Base-by-base conservation (phyloP, 495 filamentous ascomycete genomes). In the Chaetomidium leptoderma region DNA sequence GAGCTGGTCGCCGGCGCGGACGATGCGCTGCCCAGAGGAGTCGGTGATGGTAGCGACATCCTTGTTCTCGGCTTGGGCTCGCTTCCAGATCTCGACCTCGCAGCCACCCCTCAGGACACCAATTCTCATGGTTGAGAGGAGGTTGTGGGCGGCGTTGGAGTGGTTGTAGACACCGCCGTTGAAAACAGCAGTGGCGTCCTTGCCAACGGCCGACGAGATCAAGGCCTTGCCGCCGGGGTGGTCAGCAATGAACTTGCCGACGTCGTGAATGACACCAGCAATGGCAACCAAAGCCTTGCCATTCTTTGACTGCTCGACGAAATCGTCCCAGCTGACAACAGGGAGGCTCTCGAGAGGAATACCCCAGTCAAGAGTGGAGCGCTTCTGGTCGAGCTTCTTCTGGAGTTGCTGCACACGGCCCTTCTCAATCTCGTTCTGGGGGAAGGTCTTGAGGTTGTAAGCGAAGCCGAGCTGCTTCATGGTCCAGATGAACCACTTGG, bases 31-130 rank as follows among this genome's bases (percentile, higher is more conserved):
- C 36, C 92, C 93, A 37, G 83, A 76, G 8, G 82, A 86, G 68
- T 97, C 95, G 64, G 87, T 89, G 61, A 92, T 80, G 55, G 87
- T 84, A 50, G 85, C 81, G 46, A 84, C 79, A 65, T 92, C 89
- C 78, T 92, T 91, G 77, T 89, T 89, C 77, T 97, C 92, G 73
- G 86, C 81, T 69, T 92, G 87, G 40, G 91, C 85, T 24, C 90
- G 89, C 83, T 97, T 97, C 93, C 93, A 97, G 80, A 98, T 95
- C 80, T 98, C 93, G 53, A 98, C 93, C 71, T 97, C 93, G 69
- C 89, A 92, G 43, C 93, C 93, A 64, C 93, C 93, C 52, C 93
- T 91, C 57, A 98, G 88, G 47, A 98, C 93, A 75, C 91, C 93
- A 6, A 98, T 88, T 63, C 93, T 83, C 90, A 97, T 96, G 63